Evolutionary conservation across 768 basidiomycete genomes (phyloP).

Genomic region (Dioszegia hungarica): DNA sequence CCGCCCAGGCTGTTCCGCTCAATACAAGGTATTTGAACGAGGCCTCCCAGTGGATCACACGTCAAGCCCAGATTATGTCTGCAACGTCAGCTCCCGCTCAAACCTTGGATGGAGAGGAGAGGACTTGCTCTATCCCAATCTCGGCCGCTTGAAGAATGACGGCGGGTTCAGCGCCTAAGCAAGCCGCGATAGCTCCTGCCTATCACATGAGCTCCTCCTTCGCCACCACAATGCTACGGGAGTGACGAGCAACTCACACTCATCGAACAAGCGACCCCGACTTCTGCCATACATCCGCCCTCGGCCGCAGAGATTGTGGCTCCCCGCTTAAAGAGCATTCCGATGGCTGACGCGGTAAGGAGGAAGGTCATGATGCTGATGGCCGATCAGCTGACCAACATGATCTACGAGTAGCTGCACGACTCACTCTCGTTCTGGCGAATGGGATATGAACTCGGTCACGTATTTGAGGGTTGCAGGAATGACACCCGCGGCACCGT

Average conservation of each 20-base stretch:
- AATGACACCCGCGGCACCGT: constrained; percentile 87
- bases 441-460: constrained; percentile 84
- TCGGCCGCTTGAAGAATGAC: constrained; percentile 60
- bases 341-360: constrained; percentile 72
- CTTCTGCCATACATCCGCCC: constrained; percentile 60
- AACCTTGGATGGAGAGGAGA: neutral
- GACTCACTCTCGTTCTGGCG: constrained; percentile 67
- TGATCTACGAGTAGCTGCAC: neutral
- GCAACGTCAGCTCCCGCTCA: neutral
- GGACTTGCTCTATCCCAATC: constrained; percentile 66
- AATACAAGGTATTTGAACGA: constrained; percentile 94
- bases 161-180: constrained; percentile 68
- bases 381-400: too few species aligned
- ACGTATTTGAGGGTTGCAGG: constrained; percentile 77
- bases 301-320: constrained; percentile 95
- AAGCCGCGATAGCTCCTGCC: constrained; percentile 85
- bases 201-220: constrained; percentile 3
- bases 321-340: constrained; percentile 96
- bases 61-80: constrained; percentile 55
- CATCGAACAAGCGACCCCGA: constrained; percentile 97
- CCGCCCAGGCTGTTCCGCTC: constrained; percentile 55
- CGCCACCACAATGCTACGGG: neutral
- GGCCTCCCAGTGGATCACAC: constrained; percentile 76
- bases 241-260: constrained; percentile 51
- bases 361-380: constrained; percentile 73